Conservation (phyloP, 108 stramenopile species). For the Asterionellopsis glacialis region DNA sequence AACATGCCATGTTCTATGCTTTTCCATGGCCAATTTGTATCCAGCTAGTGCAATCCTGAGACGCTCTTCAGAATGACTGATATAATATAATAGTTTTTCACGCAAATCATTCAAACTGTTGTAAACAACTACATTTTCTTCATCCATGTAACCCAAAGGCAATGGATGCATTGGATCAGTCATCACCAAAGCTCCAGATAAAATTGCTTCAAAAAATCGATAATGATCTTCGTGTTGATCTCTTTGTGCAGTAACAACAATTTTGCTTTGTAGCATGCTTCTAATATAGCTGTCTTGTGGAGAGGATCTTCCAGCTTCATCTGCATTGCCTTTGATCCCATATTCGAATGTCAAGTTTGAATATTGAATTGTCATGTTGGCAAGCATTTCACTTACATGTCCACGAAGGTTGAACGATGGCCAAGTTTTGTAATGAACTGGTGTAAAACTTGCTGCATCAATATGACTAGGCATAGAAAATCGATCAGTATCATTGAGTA, state of each 20-base stretch:
- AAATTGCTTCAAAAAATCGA: conserved; percentile 51
- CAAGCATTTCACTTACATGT: too few relatives aligned
- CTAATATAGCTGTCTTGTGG: conserved; percentile 19
- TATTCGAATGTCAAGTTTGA: too few relatives aligned
- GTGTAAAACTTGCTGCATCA: too few relatives aligned
- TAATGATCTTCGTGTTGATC: conserved; percentile 67
- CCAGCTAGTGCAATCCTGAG: conserved; percentile 41
- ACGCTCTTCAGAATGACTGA: conserved; percentile 15
- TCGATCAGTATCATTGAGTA: too few relatives aligned
- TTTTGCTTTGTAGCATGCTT: conserved; percentile 37
- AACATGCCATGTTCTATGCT: conserved; percentile 49
- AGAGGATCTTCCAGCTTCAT: too few relatives aligned
- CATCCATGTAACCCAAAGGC: conserved; percentile 31
- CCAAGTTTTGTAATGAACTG: too few relatives aligned
- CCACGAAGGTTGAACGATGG: too few relatives aligned
- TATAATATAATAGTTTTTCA: conserved; percentile 26
- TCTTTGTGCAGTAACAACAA: conserved; percentile 55
- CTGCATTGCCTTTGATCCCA: too few relatives aligned
- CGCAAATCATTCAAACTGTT: conserved; percentile 22
- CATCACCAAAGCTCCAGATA: conserved; percentile 58
- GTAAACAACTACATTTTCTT: conserved; percentile 38
- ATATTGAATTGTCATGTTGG: too few relatives aligned
- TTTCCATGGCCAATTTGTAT: conserved; percentile 32
- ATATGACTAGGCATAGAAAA: too few relatives aligned
- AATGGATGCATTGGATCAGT: conserved; percentile 43